Conservation (phyloP, 2,329 filamentous ascomycete genomes). For the Cercospora sesami region DNA sequence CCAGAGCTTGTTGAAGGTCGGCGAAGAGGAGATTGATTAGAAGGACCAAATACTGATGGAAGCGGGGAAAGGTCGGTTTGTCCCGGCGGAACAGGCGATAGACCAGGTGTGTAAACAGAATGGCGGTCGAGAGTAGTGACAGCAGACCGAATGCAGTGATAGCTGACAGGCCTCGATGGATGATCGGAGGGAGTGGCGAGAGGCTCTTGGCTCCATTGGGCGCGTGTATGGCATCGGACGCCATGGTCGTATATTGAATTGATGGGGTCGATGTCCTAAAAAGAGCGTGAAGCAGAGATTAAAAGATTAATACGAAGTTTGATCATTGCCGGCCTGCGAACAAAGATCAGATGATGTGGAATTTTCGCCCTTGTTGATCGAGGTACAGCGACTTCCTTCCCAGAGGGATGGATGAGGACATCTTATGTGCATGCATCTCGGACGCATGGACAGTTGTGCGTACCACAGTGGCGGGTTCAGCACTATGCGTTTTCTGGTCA, state of each 20-base stretch:
- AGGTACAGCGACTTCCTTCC: neutral
- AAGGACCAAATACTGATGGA: slow-evolving; percentile 66
- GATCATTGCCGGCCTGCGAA: slow-evolving; percentile 3
- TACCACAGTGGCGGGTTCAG: neutral
- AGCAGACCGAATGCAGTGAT: slow-evolving; percentile 29
- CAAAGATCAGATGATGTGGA: neutral
- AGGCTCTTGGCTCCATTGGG: neutral
- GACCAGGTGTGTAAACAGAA: slow-evolving; percentile 31
- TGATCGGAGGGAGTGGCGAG: slow-evolving; percentile 19
- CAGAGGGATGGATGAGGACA: neutral
- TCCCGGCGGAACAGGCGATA: slow-evolving; percentile 34
- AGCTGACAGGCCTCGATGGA: slow-evolving; percentile 29
- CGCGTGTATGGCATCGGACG: neutral
- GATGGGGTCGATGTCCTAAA: neutral
- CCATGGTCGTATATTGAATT: neutral
- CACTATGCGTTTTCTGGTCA: neutral
- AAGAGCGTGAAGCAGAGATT: neutral
- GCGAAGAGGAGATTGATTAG: slow-evolving; percentile 68
- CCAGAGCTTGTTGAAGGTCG: slow-evolving; percentile 64
- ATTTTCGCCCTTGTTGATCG: neutral
- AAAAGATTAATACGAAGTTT: neutral
- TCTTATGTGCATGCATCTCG: neutral
- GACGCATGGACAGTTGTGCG: neutral
- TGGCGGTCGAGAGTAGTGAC: slow-evolving; percentile 28
- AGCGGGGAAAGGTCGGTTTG: slow-evolving; percentile 21